Evolutionary conservation across 495 filamentous ascomycete genomes (phyloP).

Genomic region (Xylaria venustula): DNA sequence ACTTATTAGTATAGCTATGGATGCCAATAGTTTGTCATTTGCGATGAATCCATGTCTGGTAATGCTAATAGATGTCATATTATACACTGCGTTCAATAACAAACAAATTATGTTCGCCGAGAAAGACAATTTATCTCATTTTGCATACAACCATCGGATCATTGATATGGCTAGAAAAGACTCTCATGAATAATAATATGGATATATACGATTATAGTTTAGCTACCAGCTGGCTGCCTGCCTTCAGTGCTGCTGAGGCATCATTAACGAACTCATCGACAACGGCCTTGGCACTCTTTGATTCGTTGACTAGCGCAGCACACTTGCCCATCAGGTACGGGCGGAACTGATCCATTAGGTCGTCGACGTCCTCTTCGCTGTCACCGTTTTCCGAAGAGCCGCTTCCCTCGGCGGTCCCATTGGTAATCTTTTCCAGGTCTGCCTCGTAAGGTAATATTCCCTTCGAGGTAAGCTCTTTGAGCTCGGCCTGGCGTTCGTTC

Average conservation of each 20-base stretch:
- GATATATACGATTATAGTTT: slow-evolving; percentile 53
- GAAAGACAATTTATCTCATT: too few relatives aligned
- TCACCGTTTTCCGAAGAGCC: slow-evolving; percentile 78
- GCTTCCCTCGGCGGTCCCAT: slow-evolving; percentile 52
- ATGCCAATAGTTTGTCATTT: too few relatives aligned
- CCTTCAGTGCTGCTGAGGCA: slow-evolving; percentile 66
- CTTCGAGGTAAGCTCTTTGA: slow-evolving; percentile 84
- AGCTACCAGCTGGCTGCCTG: slow-evolving; percentile 62
- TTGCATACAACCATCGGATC: too few relatives aligned
- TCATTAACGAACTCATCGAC: slow-evolving; percentile 93
- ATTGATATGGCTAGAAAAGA: too few relatives aligned
- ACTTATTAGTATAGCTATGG: too few relatives aligned
- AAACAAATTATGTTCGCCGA: too few relatives aligned
- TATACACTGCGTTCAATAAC: too few relatives aligned
- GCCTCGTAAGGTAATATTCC: slow-evolving; percentile 91
- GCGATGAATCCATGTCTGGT: too few relatives aligned
- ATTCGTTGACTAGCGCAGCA: slow-evolving; percentile 88
- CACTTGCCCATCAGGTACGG: slow-evolving; percentile 97
- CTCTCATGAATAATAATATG: background rate
- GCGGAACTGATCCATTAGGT: slow-evolving; percentile 85
- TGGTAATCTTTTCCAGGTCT: slow-evolving; percentile 79
- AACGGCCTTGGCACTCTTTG: slow-evolving; percentile 87
- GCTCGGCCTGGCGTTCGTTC: slow-evolving; percentile 81
- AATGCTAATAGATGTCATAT: too few relatives aligned
- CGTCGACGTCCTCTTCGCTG: slow-evolving; percentile 53